Conservation (phyloP, 768 basidiomycete species). For the Phaeolepiota aurea region DNA sequence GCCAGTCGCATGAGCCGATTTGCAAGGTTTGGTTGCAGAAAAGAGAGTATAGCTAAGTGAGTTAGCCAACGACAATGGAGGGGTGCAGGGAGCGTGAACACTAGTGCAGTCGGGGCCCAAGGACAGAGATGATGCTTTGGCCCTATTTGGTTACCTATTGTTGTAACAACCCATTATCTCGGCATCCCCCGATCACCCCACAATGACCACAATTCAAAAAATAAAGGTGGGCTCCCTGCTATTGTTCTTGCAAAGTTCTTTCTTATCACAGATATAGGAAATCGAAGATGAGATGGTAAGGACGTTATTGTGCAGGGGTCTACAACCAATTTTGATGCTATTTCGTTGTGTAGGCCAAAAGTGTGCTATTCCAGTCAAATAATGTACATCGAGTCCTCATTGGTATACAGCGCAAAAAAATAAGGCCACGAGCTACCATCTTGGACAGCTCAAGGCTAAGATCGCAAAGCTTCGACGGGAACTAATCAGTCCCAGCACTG, state of each 20-base stretch:
- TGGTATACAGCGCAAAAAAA: slow-evolving; percentile 86
- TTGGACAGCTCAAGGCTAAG: slow-evolving; percentile 97
- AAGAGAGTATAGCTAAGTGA: slow-evolving; percentile 19
- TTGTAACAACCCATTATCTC: slow-evolving; percentile 9
- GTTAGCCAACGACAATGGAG: slow-evolving; percentile 13
- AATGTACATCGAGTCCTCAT: too few relatives aligned
- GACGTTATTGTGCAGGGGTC: too few relatives aligned
- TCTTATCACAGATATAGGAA: slow-evolving; percentile 44
- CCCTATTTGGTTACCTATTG: background rate
- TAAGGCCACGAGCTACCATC: slow-evolving; percentile 92
- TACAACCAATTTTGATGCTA: too few relatives aligned
- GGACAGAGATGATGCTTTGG: slow-evolving; percentile 4
- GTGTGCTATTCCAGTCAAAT: too few relatives aligned
- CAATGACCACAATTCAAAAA: slow-evolving; percentile 88
- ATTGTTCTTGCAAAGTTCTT: slow-evolving; percentile 11
- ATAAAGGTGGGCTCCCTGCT: slow-evolving; percentile 50
- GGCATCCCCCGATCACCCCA: slow-evolving; percentile 30
- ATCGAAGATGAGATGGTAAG: slow-evolving; percentile 96
- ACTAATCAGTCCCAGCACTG: slow-evolving; percentile 69
- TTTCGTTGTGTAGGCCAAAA: too few relatives aligned
- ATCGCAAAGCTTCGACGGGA: slow-evolving; percentile 95
- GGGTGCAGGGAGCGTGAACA: slow-evolving; percentile 2
- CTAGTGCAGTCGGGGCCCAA: slow-evolving; percentile 6
- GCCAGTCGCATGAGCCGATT: slow-evolving; percentile 41
- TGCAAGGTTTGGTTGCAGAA: slow-evolving; percentile 13